Evolutionary conservation across 345 rosid genomes (phyloP).

Genomic region (Euphorbia pulcherrima): DNA sequence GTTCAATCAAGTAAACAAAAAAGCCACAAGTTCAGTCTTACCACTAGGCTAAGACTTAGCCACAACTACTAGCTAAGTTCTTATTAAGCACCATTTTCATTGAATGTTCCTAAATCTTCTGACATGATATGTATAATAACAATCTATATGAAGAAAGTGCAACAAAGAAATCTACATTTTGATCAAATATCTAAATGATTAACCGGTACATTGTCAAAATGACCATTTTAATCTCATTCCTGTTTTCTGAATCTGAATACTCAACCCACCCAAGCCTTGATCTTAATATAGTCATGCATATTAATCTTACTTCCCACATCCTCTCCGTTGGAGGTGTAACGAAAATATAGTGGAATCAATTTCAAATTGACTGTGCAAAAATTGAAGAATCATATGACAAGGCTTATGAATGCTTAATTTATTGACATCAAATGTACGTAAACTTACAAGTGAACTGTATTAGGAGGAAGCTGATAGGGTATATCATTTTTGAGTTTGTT

Average conservation of each 20-base stretch:
- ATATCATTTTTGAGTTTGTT: constrained; percentile 73
- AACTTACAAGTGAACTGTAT: constrained; percentile 56
- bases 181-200: not conserved
- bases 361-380: too few species aligned
- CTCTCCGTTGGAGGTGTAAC: too few species aligned
- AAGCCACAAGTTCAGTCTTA: not conserved
- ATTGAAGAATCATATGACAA: too few species aligned
- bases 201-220: not conserved
- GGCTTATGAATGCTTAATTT: too few species aligned
- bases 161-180: not conserved
- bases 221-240: not conserved
- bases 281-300: not conserved
- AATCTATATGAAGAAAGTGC: not conserved
- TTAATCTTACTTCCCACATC: not conserved
- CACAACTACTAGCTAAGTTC: not conserved
- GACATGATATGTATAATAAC: not conserved
- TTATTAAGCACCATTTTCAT: not conserved
- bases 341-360: too few species aligned
- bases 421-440: too few species aligned
- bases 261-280: not conserved
- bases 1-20: not conserved
- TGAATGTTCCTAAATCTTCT: too few species aligned
- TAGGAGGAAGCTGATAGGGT: constrained; percentile 96
- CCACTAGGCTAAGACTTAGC: too few species aligned
- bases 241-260: not conserved